These are phyloP conservation scores for Posidonia australis DNA, from an alignment of 106 monocot genomes.

Conservation along the genomic window DNA sequence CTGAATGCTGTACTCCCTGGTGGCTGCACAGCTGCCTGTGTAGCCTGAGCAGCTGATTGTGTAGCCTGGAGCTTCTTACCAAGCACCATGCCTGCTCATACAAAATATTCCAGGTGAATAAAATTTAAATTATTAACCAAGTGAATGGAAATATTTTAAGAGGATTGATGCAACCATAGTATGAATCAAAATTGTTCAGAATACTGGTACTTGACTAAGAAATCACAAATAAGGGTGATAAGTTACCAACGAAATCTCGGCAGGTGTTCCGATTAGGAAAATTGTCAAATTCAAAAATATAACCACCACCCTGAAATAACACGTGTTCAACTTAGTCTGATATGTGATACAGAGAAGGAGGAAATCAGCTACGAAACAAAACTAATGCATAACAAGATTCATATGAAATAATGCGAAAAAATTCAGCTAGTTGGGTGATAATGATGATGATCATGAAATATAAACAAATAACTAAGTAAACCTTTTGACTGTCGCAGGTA, in stretches of 20 bases:
- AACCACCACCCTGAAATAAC: slow-evolving; percentile 59
- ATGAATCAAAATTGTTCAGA: too few relatives aligned
- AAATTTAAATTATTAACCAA: not conserved
- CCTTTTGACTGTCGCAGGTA: slow-evolving; percentile 75
- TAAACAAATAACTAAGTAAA: slow-evolving; percentile 6
- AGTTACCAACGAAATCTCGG: slow-evolving; percentile 90
- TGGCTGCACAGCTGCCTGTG: not conserved
- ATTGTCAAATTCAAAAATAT: slow-evolving; percentile 92
- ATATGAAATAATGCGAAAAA: not conserved
- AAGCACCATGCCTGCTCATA: slow-evolving; percentile 52
- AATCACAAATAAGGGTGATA: not conserved
- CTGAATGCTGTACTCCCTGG: slow-evolving; percentile 40
- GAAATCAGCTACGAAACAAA: not conserved
- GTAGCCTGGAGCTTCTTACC: slow-evolving; percentile 59
- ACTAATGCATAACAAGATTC: not conserved
- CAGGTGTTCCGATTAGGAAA: slow-evolving; percentile 79
- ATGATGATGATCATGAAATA: not conserved
- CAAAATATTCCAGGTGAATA: not conserved
- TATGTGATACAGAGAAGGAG: not conserved
- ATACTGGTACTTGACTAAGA: not conserved
- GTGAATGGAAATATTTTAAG: too few relatives aligned
- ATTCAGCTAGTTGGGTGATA: not conserved
- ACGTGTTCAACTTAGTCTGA: not conserved
- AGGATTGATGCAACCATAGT: too few relatives aligned
- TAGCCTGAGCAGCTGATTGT: slow-evolving; percentile 11